phyloP scores from a whole-genome alignment of 495 filamentous ascomycete genomes.

The Clohesyomyces aquaticus region DNA sequence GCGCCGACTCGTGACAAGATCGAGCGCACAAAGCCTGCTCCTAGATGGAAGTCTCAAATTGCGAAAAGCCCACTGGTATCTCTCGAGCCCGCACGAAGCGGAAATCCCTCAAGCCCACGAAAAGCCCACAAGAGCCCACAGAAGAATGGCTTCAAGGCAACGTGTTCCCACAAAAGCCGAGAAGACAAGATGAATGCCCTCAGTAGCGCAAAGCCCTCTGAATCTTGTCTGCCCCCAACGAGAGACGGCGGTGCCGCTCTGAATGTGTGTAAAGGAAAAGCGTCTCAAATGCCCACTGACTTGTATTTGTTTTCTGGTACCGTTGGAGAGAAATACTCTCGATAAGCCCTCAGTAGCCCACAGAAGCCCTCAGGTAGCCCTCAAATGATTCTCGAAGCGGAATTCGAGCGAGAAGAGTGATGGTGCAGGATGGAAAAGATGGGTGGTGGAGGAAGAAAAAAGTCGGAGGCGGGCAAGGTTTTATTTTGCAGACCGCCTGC shows the following conservation, averaged over 20 bases:
- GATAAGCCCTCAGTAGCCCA: conserved; percentile 34
- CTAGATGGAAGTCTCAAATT: conserved; percentile 38
- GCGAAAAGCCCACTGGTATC: conserved; percentile 42
- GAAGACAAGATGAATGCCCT: conserved; percentile 39
- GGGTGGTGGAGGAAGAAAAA: conserved; percentile 14
- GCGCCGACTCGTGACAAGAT: conserved; percentile 11
- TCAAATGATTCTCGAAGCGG: conserved; percentile 26
- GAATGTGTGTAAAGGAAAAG: conserved; percentile 39
- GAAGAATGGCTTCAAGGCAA: conserved; percentile 45
- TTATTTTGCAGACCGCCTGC: no score
- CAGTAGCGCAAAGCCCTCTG: conserved; percentile 42
- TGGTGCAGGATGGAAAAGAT: conserved; percentile 14
- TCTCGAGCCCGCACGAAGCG: conserved; percentile 39
- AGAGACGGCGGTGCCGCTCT: conserved; percentile 25
- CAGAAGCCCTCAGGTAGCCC: conserved; percentile 37
- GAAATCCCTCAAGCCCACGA: conserved; percentile 44
- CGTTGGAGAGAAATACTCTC: conserved; percentile 14
- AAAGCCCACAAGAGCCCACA: conserved; percentile 48
- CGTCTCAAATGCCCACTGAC: conserved; percentile 41
- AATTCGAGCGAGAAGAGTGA: conserved; percentile 19
- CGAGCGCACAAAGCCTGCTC: conserved; percentile 26
- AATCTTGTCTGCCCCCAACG: conserved; percentile 31
- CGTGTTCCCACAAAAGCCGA: conserved; percentile 52
- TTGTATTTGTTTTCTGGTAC: conserved; percentile 36
- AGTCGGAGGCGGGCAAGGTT: conserved; percentile 17